A percentile compares a stretch with the other conserved stretches of the same genome.
phyloP scores from a whole-genome alignment of 179 eudicot species.

The Beta macrorhiza region DNA sequence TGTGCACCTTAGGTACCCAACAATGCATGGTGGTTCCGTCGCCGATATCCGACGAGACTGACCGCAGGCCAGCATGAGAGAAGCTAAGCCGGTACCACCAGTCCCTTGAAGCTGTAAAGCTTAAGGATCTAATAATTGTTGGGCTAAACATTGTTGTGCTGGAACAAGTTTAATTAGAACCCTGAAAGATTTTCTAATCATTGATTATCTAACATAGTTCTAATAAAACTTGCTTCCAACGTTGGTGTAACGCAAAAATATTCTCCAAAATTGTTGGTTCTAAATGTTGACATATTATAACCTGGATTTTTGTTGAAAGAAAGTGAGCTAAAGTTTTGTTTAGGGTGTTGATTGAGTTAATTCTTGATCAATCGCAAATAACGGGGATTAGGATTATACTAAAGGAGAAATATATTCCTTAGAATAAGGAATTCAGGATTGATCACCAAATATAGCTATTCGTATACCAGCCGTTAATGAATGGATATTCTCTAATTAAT shows the following conservation, averaged over 20 bases:
- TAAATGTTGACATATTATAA: neutral
- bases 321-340: neutral
- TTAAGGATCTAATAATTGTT: conserved; percentile 37
- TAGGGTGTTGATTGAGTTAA: neutral
- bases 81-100: conserved; percentile 58
- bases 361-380: conserved; percentile 9
- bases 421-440: neutral
- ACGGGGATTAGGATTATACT: conserved; percentile 6
- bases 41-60: conserved; percentile 44
- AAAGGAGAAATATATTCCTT: neutral
- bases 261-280: neutral
- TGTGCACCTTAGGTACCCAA: conserved; percentile 64
- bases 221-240: conserved; percentile 9
- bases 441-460: conserved; percentile 6
- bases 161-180: conserved; percentile 2
- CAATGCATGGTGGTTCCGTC: conserved; percentile 71
- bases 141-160: conserved; percentile 25
- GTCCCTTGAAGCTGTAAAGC: conserved; percentile 69
- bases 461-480: neutral
- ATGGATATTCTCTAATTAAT: no score
- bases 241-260: neutral
- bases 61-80: conserved; percentile 56
- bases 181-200: neutral
- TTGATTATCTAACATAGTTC: conserved; percentile 22
- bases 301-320: neutral